Base-by-base conservation (phyloP, 768 basidiomycete species). In the Pulveroboletus sp. region DNA sequence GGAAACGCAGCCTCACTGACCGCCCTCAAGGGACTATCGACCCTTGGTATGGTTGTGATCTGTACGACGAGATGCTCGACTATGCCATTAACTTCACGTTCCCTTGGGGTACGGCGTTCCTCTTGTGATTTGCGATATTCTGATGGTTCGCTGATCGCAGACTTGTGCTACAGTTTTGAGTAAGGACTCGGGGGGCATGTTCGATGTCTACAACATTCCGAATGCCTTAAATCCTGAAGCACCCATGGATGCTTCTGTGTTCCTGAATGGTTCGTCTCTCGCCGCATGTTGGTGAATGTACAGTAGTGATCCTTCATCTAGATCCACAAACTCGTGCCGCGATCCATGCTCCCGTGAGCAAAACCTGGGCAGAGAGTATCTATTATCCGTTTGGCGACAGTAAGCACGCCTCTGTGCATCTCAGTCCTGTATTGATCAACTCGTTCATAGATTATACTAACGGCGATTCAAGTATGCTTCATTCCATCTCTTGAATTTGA, bases 21-120 rank as follows among this genome's bases (percentile, higher is more conserved):
- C 70, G 78, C 30, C 65, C 77, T 1, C 81, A 80, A 54, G 81
- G 76, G 8, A 79, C 77, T 2, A 74, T 84, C 41, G 76, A 83
- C 57, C 64, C 78, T 27, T 80, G 79, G 82, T 85, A 84, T 40
- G 81, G 81, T 6, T 89, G 87, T 65, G 71, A 80, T 47, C 61
- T 87, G 10, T 74, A 79, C 42, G 78, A 82, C 50, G 79, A 83
- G 69, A 76, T 83, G 66, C 58, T 85, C 30, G 86, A 88, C 65
- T 88, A 88, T 55, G 83, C 85, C 14, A 45, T 80, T 51, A 89
- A 89, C 60, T 87, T 74, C 59, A 85, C 86, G 0, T 80, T 74
- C 60, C 86, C 86, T 2, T 79, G 77, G 78, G 58, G 73, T 80
- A 68, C 18, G 74, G 15, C 27, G 6, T 36, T 38, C n/a, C 53